Percentiles rank a stretch among this genome's conserved stretches.
phyloP scores from a whole-genome alignment of 768 basidiomycete species.

The Panellus pusillus region DNA sequence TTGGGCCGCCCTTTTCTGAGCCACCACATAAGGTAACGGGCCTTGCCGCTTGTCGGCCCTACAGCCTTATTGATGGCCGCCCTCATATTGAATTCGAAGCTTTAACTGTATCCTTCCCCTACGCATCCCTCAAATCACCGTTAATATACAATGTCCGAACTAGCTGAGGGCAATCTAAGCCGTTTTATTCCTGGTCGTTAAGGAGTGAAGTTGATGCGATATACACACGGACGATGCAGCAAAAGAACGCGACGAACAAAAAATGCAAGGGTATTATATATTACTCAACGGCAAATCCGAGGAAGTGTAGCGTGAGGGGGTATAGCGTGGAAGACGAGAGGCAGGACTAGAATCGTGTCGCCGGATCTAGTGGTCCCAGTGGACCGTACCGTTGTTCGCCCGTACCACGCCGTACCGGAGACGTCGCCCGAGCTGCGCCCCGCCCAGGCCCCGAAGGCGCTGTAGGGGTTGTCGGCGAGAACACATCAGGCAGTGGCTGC shows the following conservation, averaged over 20 bases:
- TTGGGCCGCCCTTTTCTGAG: too few species aligned
- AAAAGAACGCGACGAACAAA: conserved; percentile 12
- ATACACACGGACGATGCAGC: conserved; percentile 18
- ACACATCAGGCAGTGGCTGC: conserved; percentile 13
- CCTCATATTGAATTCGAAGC: too few species aligned
- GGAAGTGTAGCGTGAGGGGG: conserved; percentile 21
- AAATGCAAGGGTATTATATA: conserved; percentile 23
- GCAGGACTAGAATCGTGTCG: conserved; percentile 46
- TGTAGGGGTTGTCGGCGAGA: conserved; percentile 35
- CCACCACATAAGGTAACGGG: too few species aligned
- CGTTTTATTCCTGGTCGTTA: conserved; percentile 9
- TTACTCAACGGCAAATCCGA: conserved; percentile 21
- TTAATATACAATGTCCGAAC: too few species aligned
- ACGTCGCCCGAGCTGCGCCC: conserved; percentile 7
- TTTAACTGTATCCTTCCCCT: too few species aligned
- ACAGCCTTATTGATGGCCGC: too few species aligned
- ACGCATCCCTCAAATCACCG: too few species aligned
- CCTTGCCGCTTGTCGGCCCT: too few species aligned
- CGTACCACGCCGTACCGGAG: conserved; percentile 26
- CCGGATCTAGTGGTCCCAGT: conserved; percentile 62
- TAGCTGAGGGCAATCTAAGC: background rate
- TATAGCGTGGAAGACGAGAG: conserved; percentile 18
- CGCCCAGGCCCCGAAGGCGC: conserved; percentile 32
- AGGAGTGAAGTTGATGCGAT: conserved; percentile 20
- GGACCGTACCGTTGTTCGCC: conserved; percentile 49